phyloP scores from a whole-genome alignment of 2,329 filamentous ascomycete genomes.

The Torrubiella hemipterigena region DNA sequence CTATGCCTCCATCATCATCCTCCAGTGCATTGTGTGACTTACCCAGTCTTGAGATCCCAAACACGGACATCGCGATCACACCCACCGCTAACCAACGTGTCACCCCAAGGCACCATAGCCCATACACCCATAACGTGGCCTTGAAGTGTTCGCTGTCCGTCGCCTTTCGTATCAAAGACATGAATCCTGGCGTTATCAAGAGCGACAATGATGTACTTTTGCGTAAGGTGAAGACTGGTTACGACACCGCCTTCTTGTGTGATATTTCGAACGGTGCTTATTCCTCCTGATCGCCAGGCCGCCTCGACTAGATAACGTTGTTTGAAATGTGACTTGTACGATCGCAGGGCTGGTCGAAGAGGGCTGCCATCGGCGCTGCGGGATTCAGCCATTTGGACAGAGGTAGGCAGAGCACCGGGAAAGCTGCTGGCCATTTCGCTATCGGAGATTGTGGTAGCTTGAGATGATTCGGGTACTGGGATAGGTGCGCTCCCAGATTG shows the following conservation, averaged over 20 bases:
- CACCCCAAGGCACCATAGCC: constrained; percentile 98
- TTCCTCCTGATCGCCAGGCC: constrained; percentile 89
- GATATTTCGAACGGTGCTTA: constrained; percentile 72
- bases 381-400: constrained; percentile 23
- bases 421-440: constrained; percentile 29
- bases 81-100: constrained; percentile 87
- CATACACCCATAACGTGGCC: constrained; percentile 99
- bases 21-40: constrained; percentile 19
- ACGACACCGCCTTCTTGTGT: constrained; percentile 95
- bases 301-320: constrained; percentile 95
- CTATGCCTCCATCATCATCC: not conserved
- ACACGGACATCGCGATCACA: constrained; percentile 95
- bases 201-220: constrained; percentile 94
- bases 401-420: constrained; percentile 28
- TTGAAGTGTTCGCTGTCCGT: constrained; percentile 76
- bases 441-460: constrained; percentile 19
- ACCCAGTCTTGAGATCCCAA: constrained; percentile 93
- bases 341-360: constrained; percentile 53
- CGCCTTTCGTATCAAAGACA: constrained; percentile 87
- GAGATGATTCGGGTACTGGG: constrained; percentile 17
- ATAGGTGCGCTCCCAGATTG: constrained; percentile 19
- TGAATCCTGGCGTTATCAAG: constrained; percentile 98
- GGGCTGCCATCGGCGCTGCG: constrained; percentile 43
- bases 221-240: constrained; percentile 84
- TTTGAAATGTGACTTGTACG: constrained; percentile 96